phyloP scores from a whole-genome alignment of 2,329 filamentous ascomycete species.

The Clonostachys rosea region DNA sequence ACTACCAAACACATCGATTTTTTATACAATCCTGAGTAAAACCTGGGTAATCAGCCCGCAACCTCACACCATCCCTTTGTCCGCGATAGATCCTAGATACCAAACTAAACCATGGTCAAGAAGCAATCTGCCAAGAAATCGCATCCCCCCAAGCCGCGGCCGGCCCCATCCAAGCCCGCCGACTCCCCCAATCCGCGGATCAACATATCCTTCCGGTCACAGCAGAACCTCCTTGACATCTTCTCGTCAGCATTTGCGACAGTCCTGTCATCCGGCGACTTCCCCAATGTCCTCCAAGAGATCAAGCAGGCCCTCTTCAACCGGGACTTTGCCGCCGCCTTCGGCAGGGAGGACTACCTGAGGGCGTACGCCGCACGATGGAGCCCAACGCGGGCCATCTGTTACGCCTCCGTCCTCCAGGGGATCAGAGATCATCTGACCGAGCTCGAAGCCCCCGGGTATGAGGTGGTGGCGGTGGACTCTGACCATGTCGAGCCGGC shows the following conservation, averaged over 20 bases:
- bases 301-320: conserved; percentile 84
- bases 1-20: too few relatives aligned
- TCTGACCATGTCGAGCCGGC: conserved; percentile 1
- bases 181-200: background rate
- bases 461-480: conserved; percentile 1
- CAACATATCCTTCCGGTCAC: conserved; percentile 20
- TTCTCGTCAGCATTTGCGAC: conserved; percentile 63
- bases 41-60: too few relatives aligned
- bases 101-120: conserved; percentile 1
- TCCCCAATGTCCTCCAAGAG: conserved; percentile 62
- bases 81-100: too few relatives aligned
- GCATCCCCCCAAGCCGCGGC: background rate
- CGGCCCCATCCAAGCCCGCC: background rate
- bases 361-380: conserved; percentile 84
- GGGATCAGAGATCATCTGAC: conserved; percentile 26
- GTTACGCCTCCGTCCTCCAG: conserved; percentile 61
- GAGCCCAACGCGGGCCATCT: conserved; percentile 82
- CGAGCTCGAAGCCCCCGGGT: conserved; percentile 9
- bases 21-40: too few relatives aligned
- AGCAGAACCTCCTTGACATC: conserved; percentile 68
- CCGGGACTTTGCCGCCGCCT: conserved; percentile 78
- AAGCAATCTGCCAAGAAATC: background rate
- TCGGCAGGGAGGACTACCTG: conserved; percentile 66
- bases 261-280: conserved; percentile 38
- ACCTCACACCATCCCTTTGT: too few relatives aligned